phyloP scores from a whole-genome alignment of 2,329 filamentous ascomycete species.

The Colletotrichum scovillei region DNA sequence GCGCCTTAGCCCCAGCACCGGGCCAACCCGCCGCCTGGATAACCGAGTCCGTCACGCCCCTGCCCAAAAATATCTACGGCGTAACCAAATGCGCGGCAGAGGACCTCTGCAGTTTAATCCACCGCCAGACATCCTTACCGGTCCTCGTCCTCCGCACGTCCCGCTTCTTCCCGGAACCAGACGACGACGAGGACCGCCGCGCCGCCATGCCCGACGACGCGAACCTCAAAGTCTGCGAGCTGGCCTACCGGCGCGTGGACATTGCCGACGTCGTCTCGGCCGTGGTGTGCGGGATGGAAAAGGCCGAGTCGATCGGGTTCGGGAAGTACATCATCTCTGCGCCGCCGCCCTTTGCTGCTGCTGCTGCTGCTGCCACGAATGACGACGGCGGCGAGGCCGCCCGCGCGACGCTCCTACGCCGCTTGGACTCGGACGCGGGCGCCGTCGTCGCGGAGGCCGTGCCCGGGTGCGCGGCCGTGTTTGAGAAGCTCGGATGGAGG shows the following conservation, averaged over 20 bases:
- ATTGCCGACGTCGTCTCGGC: constrained; percentile 56
- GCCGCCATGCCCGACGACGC: constrained; percentile 45
- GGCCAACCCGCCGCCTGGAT: constrained; percentile 57
- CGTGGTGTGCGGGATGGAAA: constrained; percentile 51
- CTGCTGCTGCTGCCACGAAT: constrained; percentile 37
- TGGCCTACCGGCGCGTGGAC: constrained; percentile 57
- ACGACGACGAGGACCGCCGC: constrained; percentile 56
- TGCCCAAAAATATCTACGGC: constrained; percentile 62
- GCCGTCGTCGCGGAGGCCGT: constrained; percentile 43
- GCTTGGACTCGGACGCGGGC: constrained; percentile 47
- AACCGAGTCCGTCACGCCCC: constrained; percentile 51
- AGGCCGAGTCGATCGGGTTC: constrained; percentile 47
- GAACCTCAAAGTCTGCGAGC: constrained; percentile 60
- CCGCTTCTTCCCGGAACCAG: constrained; percentile 61
- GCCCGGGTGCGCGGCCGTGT: constrained; percentile 44
- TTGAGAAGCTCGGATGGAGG: constrained; percentile 48
- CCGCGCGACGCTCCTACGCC: constrained; percentile 37
- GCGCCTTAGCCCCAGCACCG: constrained; percentile 48
- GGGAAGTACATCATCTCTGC: constrained; percentile 57
- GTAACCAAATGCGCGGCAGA: constrained; percentile 61
- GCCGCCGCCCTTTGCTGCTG: constrained; percentile 48
- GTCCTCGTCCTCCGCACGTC: constrained; percentile 57
- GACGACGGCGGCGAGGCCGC: constrained; percentile 23
- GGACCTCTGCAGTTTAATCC: constrained; percentile 56
- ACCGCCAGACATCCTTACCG: constrained; percentile 51